Base-by-base conservation (phyloP, 257 asterid genomes). In the Cinchona pubescens region DNA sequence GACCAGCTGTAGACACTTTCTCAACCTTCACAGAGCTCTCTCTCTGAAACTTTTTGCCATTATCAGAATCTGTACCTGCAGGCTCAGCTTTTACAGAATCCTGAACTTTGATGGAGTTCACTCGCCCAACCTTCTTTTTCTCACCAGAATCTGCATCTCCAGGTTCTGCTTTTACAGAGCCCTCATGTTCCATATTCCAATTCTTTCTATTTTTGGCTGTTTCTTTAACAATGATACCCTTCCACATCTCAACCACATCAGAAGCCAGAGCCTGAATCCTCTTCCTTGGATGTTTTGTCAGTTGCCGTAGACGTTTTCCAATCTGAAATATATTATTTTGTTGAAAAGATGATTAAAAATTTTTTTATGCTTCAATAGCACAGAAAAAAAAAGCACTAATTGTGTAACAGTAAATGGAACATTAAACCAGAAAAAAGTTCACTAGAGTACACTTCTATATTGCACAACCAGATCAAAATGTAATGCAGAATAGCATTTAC, bases 231-330 rank as follows among this genome's bases (percentile, higher is more conserved):
- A 94, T 85, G 65, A 94, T 86, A 48, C 69, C 60, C 86, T 92
- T 94, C 99, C 99, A 94, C 43, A 88, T 86, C 45, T 85, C 96
- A 74, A 94, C 89, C 60, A 92, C 91, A 38, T 92, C 97, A 65
- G 92, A 77, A 62, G 99, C 98, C 84, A 91, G 76, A 18, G 85
- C 78, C 86, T 91, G 89, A 79, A 95, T 95, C 85, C 81, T 88
- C 66, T 80, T 75, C 79, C 94, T 87, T 40, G 92, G 90, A 79
- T 95, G 98, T 83, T 95, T 94, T 25, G 98, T 90, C 80, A 94
- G 87, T 55, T 87, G 93, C 75, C 98, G 89, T 51, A 94, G 89
- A 66, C 88, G 87, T 83, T 94, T 94, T 34, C 99, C 99, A 35
- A 94, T 90, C 99, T 94, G 92, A 37, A 81, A 78, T 43, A 61